Conservation (phyloP, 75 land plant species). For the Chamaecyparis obtusa region DNA sequence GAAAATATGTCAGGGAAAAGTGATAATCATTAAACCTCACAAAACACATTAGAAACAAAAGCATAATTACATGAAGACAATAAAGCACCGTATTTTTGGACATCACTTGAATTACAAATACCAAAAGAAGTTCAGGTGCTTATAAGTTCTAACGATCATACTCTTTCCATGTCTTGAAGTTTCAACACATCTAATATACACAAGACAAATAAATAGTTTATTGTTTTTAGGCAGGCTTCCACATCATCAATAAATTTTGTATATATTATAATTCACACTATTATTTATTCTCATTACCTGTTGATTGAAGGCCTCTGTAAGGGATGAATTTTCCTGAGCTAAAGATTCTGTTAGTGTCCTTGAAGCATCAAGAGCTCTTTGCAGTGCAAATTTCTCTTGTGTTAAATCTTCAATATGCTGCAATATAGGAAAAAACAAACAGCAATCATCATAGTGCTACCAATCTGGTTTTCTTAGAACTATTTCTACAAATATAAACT, state of each 20-base stretch:
- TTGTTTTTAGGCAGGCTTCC: neutral
- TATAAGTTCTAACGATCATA: neutral
- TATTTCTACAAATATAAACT: neutral
- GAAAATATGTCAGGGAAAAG: neutral
- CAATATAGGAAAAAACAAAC: slow-evolving; percentile 11
- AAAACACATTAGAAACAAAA: neutral
- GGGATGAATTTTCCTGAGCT: slow-evolving; percentile 78
- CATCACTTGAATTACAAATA: neutral
- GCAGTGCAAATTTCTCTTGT: slow-evolving; percentile 88
- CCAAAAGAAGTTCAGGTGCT: neutral
- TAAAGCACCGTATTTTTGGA: neutral
- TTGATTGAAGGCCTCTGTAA: slow-evolving; percentile 83
- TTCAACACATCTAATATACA: neutral
- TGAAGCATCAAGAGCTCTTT: slow-evolving; percentile 74
- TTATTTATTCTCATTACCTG: slow-evolving; percentile 47
- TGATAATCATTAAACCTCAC: neutral
- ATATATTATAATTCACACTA: neutral
- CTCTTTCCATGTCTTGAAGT: neutral
- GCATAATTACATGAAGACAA: neutral
- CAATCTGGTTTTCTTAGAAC: neutral
- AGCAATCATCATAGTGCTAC: neutral
- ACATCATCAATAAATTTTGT: neutral
- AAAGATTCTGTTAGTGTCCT: slow-evolving; percentile 69
- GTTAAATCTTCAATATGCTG: slow-evolving; percentile 98
- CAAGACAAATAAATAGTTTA: neutral